phyloP scores from a whole-genome alignment of 2,329 filamentous ascomycete genomes.

The Scytalidium lignicola region DNA sequence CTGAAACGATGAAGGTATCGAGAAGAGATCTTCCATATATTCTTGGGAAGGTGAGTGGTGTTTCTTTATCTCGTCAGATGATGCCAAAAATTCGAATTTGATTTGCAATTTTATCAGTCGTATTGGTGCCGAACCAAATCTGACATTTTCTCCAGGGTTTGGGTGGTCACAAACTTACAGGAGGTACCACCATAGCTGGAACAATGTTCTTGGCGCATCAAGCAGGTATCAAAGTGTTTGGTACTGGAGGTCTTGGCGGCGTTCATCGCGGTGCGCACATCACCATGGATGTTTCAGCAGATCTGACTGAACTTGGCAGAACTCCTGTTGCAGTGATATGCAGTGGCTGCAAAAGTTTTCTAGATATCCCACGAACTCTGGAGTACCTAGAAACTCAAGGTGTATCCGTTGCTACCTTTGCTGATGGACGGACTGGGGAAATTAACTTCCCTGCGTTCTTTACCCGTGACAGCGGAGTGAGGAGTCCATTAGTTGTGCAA shows the following conservation, averaged over 20 bases:
- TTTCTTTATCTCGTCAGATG: not conserved
- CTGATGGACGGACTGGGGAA: constrained; percentile 65
- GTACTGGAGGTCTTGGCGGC: constrained; percentile 88
- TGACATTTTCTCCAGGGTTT: constrained; percentile 43
- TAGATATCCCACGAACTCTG: constrained; percentile 85
- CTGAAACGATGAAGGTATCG: constrained; percentile 74
- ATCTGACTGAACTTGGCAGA: constrained; percentile 87
- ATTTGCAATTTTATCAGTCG: no score
- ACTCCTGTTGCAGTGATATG: constrained; percentile 85
- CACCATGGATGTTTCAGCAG: constrained; percentile 90
- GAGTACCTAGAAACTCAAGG: constrained; percentile 71
- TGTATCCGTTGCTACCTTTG: constrained; percentile 82
- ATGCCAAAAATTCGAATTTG: no score
- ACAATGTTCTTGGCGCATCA: constrained; percentile 86
- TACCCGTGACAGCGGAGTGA: constrained; percentile 77
- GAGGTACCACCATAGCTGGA: constrained; percentile 87
- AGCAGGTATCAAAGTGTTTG: constrained; percentile 88
- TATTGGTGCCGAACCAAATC: constrained; percentile 3
- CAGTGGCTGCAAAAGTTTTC: constrained; percentile 91
- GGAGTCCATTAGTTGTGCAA: constrained; percentile 69
- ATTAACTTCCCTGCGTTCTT: constrained; percentile 93
- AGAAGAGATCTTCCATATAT: constrained; percentile 81
- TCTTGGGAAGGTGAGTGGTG: constrained; percentile 62
- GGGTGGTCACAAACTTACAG: constrained; percentile 65
- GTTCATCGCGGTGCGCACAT: constrained; percentile 85